Conservation (phyloP, 306 rosid genomes). For the Begonia peltatifolia region DNA sequence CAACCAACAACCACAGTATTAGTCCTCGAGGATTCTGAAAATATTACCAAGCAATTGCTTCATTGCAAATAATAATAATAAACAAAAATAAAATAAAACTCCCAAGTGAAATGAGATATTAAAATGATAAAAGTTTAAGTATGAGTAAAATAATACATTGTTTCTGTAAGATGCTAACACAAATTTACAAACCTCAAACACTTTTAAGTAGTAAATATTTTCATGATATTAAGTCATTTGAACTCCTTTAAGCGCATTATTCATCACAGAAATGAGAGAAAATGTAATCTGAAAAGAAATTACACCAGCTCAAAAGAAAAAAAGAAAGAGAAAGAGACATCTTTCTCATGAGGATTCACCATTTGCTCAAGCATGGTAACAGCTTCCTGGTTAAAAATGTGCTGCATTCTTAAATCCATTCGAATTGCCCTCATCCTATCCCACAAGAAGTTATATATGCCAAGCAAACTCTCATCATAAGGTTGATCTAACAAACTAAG, state of each 20-base stretch:
- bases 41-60: neutral
- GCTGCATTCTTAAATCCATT: constrained; percentile 98
- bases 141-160: too few relatives aligned
- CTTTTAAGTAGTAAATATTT: too few relatives aligned
- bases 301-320: constrained; percentile 3
- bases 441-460: constrained; percentile 85
- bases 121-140: too few relatives aligned
- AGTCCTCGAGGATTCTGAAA: constrained; percentile 11
- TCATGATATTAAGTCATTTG: too few relatives aligned
- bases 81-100: too few relatives aligned
- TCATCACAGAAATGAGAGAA: too few relatives aligned
- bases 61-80: too few relatives aligned
- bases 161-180: too few relatives aligned
- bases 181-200: too few relatives aligned
- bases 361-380: constrained; percentile 87
- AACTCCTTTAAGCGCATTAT: too few relatives aligned
- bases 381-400: constrained; percentile 73
- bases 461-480: constrained; percentile 66
- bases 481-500: constrained; percentile 66
- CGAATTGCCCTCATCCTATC: constrained; percentile 98
- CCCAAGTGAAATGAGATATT: too few relatives aligned
- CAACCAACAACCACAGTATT: constrained; percentile 20
- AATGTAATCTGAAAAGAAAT: too few relatives aligned
- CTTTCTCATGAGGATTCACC: constrained; percentile 37
- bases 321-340: constrained; percentile 5